phyloP scores from a whole-genome alignment of 345 rosid species.

The Erysimum cheiranthoides region DNA sequence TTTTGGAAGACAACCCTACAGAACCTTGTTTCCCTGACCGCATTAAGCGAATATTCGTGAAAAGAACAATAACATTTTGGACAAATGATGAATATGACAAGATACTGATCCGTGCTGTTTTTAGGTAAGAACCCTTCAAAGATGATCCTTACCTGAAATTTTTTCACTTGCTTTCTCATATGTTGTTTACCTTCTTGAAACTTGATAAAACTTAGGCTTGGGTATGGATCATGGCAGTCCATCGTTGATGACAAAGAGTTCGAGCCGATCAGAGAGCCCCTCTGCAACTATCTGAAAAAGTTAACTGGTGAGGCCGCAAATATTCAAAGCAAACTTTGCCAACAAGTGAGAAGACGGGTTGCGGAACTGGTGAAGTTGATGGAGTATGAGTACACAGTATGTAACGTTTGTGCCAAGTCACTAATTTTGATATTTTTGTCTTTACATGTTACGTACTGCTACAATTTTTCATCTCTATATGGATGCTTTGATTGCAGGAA shows the following conservation, averaged over 20 bases:
- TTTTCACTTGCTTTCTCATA: constrained; percentile 2
- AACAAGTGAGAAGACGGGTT: constrained; percentile 56
- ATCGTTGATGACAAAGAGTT: constrained; percentile 76
- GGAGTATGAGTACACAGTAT: constrained; percentile 64
- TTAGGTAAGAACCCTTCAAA: constrained; percentile 57
- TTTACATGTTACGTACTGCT: constrained; percentile 6
- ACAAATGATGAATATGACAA: constrained; percentile 52
- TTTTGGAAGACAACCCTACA: constrained; percentile 52
- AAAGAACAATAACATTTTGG: no score
- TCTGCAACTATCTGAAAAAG: constrained; percentile 47
- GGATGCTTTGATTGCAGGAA: constrained; percentile 48
- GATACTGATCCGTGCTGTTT: constrained; percentile 64
- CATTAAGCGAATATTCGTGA: no score
- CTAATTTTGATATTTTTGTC: neutral
- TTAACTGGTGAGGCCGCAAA: no score
- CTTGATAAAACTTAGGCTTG: constrained; percentile 62
- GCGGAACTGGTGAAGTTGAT: constrained; percentile 58
- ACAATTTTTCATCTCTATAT: constrained; percentile 9
- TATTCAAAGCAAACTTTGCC: no score
- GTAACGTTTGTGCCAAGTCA: constrained; percentile 39
- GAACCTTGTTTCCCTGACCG: constrained; percentile 50
- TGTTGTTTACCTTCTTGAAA: constrained; percentile 18
- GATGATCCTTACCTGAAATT: neutral
- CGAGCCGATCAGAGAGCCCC: constrained; percentile 57
- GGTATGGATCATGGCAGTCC: constrained; percentile 81